These are phyloP conservation scores for Salix purpurea DNA, from an alignment of 345 rosid genomes.

Conservation along the genomic window DNA sequence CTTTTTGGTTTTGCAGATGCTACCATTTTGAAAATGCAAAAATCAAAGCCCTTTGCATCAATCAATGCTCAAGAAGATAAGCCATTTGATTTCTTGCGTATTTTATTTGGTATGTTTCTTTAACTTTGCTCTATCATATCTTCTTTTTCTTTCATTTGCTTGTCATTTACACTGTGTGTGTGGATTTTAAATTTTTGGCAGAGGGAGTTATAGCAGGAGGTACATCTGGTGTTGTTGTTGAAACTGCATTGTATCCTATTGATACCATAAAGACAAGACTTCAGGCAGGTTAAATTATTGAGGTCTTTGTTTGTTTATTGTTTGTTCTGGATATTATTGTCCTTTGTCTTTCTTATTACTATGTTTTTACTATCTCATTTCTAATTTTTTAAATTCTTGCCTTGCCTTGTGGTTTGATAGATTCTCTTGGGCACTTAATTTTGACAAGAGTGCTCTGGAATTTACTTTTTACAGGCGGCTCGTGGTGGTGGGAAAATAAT, in stretches of 20 bases:
- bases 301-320: background rate
- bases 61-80: slow-evolving; percentile 47
- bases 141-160: background rate
- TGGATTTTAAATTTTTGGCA: slow-evolving; percentile 28
- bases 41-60: slow-evolving; percentile 58
- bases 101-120: slow-evolving; percentile 48
- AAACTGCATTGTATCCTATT: slow-evolving; percentile 84
- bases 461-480: slow-evolving; percentile 45
- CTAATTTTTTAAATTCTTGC: background rate
- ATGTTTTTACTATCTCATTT: background rate
- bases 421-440: background rate
- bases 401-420: background rate
- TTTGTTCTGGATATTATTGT: background rate
- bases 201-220: slow-evolving; percentile 97
- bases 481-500: slow-evolving; percentile 81
- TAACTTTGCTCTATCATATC: background rate
- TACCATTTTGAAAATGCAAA: slow-evolving; percentile 32
- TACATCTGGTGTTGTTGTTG: slow-evolving; percentile 92
- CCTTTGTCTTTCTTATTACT: background rate
- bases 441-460: background rate
- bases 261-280: slow-evolving; percentile 93
- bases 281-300: slow-evolving; percentile 60
- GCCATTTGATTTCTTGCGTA: slow-evolving; percentile 70
- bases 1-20: slow-evolving; percentile 9
- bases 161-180: background rate